A percentile compares a stretch with the other conserved stretches of the same genome.
phyloP scores from a whole-genome alignment of 2,329 filamentous ascomycete species.

The Colletotrichum sp. region DNA sequence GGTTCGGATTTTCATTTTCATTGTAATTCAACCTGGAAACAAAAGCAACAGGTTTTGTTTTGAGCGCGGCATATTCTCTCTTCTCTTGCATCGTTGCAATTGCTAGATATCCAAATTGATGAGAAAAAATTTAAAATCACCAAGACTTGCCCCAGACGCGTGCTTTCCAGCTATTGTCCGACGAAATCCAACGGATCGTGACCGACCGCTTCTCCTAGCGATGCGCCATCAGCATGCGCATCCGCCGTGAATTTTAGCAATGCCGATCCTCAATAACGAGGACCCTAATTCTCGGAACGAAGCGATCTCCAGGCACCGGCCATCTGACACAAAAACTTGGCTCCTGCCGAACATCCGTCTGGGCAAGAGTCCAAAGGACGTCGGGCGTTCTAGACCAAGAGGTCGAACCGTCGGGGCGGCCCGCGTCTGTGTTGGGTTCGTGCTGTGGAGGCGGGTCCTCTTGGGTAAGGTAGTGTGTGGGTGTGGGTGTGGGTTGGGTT shows the following conservation, averaged over 20 bases:
- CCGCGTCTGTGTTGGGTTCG: background rate
- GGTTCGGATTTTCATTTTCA: slow-evolving; percentile 7
- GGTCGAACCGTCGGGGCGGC: background rate
- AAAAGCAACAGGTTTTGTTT: slow-evolving; percentile 6
- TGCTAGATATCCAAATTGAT: slow-evolving; percentile 8
- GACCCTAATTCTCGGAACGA: background rate
- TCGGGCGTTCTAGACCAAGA: background rate
- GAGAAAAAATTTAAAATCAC: background rate
- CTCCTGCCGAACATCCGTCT: background rate
- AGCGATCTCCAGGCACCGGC: background rate
- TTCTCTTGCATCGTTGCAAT: background rate
- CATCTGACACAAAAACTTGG: background rate
- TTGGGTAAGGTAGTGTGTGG: background rate
- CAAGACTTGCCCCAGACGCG: fast-evolving
- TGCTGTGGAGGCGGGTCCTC: background rate
- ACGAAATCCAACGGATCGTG: too few species aligned
- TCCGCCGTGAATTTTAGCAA: background rate
- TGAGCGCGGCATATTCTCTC: slow-evolving; percentile 3
- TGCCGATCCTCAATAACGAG: background rate
- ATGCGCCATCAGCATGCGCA: too few species aligned
- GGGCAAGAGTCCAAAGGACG: background rate
- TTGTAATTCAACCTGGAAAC: slow-evolving; percentile 16
- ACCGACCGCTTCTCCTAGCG: too few species aligned
- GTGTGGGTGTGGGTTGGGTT: background rate
- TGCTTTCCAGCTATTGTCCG: too few species aligned